Conservation (phyloP, 805 yeast genomes). For the Millerago galiae region DNA sequence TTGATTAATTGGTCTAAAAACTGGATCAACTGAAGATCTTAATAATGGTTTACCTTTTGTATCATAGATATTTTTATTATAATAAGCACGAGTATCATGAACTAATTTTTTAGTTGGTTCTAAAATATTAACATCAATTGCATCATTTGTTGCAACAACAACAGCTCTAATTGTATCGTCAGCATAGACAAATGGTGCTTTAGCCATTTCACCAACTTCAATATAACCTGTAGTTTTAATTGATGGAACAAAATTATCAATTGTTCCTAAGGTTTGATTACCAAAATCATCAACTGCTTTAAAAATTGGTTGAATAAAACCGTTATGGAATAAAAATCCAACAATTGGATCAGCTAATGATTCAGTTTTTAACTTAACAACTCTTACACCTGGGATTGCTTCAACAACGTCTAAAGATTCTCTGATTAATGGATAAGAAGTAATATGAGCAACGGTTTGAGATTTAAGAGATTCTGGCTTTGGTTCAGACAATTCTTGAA, state of each 20-base stretch:
- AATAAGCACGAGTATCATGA: constrained; percentile 40
- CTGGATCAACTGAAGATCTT: constrained; percentile 56
- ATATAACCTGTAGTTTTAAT: constrained; percentile 48
- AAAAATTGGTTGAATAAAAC: constrained; percentile 37
- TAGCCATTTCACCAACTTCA: constrained; percentile 41
- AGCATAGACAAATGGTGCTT: constrained; percentile 46
- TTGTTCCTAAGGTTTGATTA: constrained; percentile 45
- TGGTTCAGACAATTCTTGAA: background rate
- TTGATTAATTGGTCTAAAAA: constrained; percentile 56
- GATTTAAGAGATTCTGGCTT: background rate
- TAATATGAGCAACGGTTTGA: constrained; percentile 30
- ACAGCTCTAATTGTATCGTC: constrained; percentile 34
- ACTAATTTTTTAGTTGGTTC: constrained; percentile 45
- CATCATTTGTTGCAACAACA: constrained; percentile 25
- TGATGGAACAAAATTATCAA: constrained; percentile 57
- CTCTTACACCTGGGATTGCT: constrained; percentile 32
- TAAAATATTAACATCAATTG: constrained; percentile 31
- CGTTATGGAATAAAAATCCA: constrained; percentile 26
- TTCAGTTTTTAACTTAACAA: constrained; percentile 25
- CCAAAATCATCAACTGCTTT: constrained; percentile 44
- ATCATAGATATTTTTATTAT: constrained; percentile 47
- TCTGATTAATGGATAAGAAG: constrained; percentile 42
- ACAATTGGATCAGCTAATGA: constrained; percentile 26
- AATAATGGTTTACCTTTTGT: constrained; percentile 57
- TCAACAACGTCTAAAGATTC: constrained; percentile 31